Conservation (phyloP, 2,329 filamentous ascomycete genomes). For the Fonsecaea multimorphosa region DNA sequence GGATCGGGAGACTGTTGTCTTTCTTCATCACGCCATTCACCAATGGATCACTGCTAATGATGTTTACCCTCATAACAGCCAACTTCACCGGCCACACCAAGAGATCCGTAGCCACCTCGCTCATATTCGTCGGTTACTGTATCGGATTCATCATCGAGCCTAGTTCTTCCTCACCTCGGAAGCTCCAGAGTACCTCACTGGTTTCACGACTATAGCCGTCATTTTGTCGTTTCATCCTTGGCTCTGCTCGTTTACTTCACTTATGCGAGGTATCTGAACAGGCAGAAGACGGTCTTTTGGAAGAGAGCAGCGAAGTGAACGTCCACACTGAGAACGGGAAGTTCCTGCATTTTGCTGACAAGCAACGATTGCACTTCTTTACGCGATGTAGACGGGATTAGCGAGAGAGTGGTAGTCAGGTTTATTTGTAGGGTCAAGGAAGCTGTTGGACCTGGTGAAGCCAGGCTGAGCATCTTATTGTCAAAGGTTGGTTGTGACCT, state of each 20-base stretch:
- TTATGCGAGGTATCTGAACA: slow-evolving; percentile 61
- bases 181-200: slow-evolving; percentile 57
- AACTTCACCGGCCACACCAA: slow-evolving; percentile 64
- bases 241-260: slow-evolving; percentile 49
- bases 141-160: slow-evolving; percentile 59
- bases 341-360: slow-evolving; percentile 47
- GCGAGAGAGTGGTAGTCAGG: too few species aligned
- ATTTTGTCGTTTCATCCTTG: slow-evolving; percentile 60
- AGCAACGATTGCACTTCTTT: slow-evolving; percentile 45
- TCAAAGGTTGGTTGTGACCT: too few species aligned
- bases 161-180: slow-evolving; percentile 55
- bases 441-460: too few species aligned
- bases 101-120: slow-evolving; percentile 59
- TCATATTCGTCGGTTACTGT: slow-evolving; percentile 61
- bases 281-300: slow-evolving; percentile 45
- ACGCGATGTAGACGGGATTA: slow-evolving; percentile 24
- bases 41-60: slow-evolving; percentile 42
- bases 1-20: not conserved
- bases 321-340: not conserved
- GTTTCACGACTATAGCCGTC: slow-evolving; percentile 61
- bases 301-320: too few species aligned
- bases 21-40: slow-evolving; percentile 1
- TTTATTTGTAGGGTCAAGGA: too few species aligned
- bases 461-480: too few species aligned
- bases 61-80: slow-evolving; percentile 58